Evolutionary conservation across 345 rosid genomes (phyloP), one percentile per base, ranked within the genome.

Genomic region (Noccaea bulbosa): DNA sequence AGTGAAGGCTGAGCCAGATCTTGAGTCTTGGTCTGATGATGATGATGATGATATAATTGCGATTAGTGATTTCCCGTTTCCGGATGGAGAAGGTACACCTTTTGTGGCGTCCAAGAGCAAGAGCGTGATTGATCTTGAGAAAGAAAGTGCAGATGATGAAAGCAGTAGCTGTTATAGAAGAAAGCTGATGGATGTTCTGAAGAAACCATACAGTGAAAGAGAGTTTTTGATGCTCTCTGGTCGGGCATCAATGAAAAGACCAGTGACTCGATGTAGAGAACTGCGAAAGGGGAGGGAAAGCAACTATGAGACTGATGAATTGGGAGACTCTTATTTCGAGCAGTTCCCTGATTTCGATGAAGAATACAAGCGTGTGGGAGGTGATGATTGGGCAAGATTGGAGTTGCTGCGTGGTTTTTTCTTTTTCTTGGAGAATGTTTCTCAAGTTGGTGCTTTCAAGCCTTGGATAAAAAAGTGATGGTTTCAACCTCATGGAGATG

Each of bases 341-440:
- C 43, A 4, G 14, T 69, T 56, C n/a, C 2, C 63, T 59, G 73
- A 74, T 59, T 74, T 74, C 35, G 58, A 44, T 44, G 11, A 27
- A 11, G 63, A 59, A 43, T 74, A 74, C 73, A 35, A 67, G 67
- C 67, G 1, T 43, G 73, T 37, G 33, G 34, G 44, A 4, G 63
- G 62, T 59, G 56, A 60, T 60, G 50, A 74, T 67, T 35, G 61
- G 73, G 56, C 22, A 4, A 44, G 51, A 6, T 2, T 74, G 44
- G 35, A 43, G 68, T 52, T 74, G 73, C 63, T 74, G 8, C 69
- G 73, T 49, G 78, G 78, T 11, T 74, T 74, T 17, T 74, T 74
- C 78, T 68, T 74, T 37, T 74, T 67, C 73, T 60, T 74, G 38
- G 24, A 67, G 24, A 44, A 74, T 52, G 35, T 74, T 34, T 40